These are phyloP conservation scores for Gonium pectorale DNA, from an alignment of 139 green algal genomes.

Conservation along the genomic window DNA sequence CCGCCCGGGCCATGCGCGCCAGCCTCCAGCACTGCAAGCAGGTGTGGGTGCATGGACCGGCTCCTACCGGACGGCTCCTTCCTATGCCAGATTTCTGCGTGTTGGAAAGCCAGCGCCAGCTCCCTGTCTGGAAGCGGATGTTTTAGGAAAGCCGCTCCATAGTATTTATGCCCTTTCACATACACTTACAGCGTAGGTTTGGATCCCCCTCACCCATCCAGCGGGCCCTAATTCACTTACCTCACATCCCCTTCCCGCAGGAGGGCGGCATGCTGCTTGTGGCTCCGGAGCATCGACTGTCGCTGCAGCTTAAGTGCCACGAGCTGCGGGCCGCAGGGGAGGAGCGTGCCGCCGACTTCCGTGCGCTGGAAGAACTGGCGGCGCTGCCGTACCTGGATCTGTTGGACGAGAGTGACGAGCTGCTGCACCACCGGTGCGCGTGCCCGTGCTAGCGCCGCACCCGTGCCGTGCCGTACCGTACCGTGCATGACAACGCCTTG, in stretches of 20 bases:
- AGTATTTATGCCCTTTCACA: too few relatives aligned
- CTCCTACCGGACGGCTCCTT: background rate
- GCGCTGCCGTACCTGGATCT: conserved; percentile 64
- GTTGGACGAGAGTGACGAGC: conserved; percentile 77
- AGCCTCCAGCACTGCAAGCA: conserved; percentile 48
- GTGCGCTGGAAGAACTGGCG: conserved; percentile 31
- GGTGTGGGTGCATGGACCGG: conserved; percentile 29
- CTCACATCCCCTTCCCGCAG: conserved; percentile 26
- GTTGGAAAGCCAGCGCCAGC: too few relatives aligned
- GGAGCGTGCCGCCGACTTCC: conserved; percentile 1
- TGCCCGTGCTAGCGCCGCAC: too few relatives aligned
- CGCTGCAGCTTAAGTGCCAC: conserved; percentile 66
- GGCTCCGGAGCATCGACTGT: conserved; percentile 66
- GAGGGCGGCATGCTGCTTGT: conserved; percentile 67
- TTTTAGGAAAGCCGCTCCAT: too few relatives aligned
- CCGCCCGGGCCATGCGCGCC: conserved; percentile 45
- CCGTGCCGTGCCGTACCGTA: too few relatives aligned
- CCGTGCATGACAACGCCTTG: too few relatives aligned
- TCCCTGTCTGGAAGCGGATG: too few relatives aligned
- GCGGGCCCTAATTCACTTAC: background rate
- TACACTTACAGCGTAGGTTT: too few relatives aligned
- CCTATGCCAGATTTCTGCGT: too few relatives aligned
- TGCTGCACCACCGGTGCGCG: conserved; percentile 71
- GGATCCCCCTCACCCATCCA: too few relatives aligned
- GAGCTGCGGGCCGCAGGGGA: conserved; percentile 50